Percentiles rank a stretch among this genome's conserved stretches.
Conservation (phyloP, 2,329 filamentous ascomycete species). For the Colletotrichum agaves region DNA sequence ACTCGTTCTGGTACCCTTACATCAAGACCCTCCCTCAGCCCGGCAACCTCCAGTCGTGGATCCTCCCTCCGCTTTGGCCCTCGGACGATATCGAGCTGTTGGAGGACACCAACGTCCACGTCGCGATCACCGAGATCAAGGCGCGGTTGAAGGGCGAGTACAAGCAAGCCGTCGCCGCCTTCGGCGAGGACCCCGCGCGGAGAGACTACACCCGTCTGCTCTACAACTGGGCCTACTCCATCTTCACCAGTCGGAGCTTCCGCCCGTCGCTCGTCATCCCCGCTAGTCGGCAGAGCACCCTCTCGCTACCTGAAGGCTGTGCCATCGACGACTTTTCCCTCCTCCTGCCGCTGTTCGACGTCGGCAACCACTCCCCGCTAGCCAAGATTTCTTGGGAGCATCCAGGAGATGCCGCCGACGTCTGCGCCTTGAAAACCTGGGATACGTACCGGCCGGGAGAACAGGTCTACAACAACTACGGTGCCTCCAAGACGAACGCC, state of each 20-base stretch:
- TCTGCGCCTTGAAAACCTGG: conserved; percentile 58
- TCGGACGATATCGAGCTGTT: conserved; percentile 68
- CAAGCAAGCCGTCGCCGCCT: conserved; percentile 51
- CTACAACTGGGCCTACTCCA: conserved; percentile 72
- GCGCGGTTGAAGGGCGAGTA: conserved; percentile 58
- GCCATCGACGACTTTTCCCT: conserved; percentile 72
- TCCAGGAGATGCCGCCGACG: conserved; percentile 47
- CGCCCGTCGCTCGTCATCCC: conserved; percentile 68
- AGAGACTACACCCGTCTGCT: conserved; percentile 58
- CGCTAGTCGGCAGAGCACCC: conserved; percentile 39
- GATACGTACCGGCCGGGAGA: conserved; percentile 53
- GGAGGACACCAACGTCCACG: conserved; percentile 63
- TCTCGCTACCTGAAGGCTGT: conserved; percentile 51
- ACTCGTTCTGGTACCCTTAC: conserved; percentile 77
- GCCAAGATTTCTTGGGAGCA: conserved; percentile 70
- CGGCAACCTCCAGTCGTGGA: conserved; percentile 59
- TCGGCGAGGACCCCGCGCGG: conserved; percentile 41
- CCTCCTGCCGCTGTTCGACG: conserved; percentile 76
- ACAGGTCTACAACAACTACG: conserved; percentile 78
- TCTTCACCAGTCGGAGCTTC: conserved; percentile 74
- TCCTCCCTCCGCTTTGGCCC: conserved; percentile 72
- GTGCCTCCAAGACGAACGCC: conserved; percentile 75
- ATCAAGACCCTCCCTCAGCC: conserved; percentile 73
- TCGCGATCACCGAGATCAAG: conserved; percentile 61
- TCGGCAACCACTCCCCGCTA: conserved; percentile 76